A percentile compares a stretch with the other conserved stretches of the same genome.
phyloP scores from a whole-genome alignment of 2,329 filamentous ascomycete genomes.

The Biscogniauxia sp. region DNA sequence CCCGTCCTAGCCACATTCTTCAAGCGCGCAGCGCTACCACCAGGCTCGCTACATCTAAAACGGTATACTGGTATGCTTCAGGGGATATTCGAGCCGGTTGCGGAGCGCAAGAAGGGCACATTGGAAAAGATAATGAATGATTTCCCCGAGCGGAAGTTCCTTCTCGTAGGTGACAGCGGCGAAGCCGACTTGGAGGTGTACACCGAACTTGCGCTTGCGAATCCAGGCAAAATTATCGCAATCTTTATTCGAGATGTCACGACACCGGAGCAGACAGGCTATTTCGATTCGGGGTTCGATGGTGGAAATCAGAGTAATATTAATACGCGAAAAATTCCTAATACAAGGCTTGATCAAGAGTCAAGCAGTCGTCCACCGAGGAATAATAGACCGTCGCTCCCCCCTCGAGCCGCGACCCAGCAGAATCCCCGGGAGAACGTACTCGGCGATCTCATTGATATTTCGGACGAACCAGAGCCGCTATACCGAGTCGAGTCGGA shows the following conservation, averaged over 20 bases:
- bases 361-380: slow-evolving; percentile 17
- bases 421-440: slow-evolving; percentile 34
- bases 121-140: slow-evolving; percentile 82
- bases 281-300: slow-evolving; percentile 66
- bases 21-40: slow-evolving; percentile 73
- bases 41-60: slow-evolving; percentile 90
- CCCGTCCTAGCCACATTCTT: slow-evolving; percentile 87
- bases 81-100: slow-evolving; percentile 95
- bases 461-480: slow-evolving; percentile 51
- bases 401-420: slow-evolving; percentile 29
- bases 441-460: slow-evolving; percentile 62
- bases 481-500: slow-evolving; percentile 35
- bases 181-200: slow-evolving; percentile 97
- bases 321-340: slow-evolving; percentile 20
- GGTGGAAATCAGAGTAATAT: slow-evolving; percentile 15
- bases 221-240: slow-evolving; percentile 78
- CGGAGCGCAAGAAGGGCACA: slow-evolving; percentile 87
- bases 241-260: slow-evolving; percentile 97
- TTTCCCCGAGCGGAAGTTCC: slow-evolving; percentile 85
- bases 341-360: slow-evolving; percentile 13
- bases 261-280: slow-evolving; percentile 68
- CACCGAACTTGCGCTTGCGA: slow-evolving; percentile 81
- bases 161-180: slow-evolving; percentile 91
- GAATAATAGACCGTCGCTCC: slow-evolving; percentile 31
- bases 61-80: slow-evolving; percentile 97